A percentile compares a stretch with the other conserved stretches of the same genome.
Evolutionary conservation across 2,329 filamentous ascomycete species (phyloP).

Genomic region (Arthrobotrys conoides): DNA sequence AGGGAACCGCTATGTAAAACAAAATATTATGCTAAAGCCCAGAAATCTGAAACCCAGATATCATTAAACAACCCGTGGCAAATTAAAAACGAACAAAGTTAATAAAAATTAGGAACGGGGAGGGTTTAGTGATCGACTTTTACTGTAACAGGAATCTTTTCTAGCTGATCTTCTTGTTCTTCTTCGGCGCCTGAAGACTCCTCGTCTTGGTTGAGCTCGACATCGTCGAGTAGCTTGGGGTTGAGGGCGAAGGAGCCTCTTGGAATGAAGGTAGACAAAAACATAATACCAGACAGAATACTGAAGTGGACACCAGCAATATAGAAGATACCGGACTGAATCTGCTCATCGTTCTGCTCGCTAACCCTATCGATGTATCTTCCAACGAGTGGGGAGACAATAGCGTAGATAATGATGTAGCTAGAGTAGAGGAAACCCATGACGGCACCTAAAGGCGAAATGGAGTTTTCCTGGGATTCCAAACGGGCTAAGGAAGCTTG

Average conservation of each 20-base stretch:
- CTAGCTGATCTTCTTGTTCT: slow-evolving; percentile 17
- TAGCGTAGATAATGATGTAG: slow-evolving; percentile 70
- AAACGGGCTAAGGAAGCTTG: slow-evolving; percentile 70
- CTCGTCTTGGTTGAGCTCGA: slow-evolving; percentile 65
- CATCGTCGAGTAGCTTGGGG: slow-evolving; percentile 68
- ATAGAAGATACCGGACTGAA: slow-evolving; percentile 68
- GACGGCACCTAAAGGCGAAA: slow-evolving; percentile 70
- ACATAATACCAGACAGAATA: slow-evolving; percentile 67
- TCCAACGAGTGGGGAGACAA: slow-evolving; percentile 69
- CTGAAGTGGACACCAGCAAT: slow-evolving; percentile 71
- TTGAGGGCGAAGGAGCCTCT: slow-evolving; percentile 69
- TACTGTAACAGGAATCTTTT: slow-evolving; percentile 10
- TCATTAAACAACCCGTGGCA: slow-evolving; percentile 13
- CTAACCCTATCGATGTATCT: slow-evolving; percentile 69
- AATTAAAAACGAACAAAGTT: background rate
- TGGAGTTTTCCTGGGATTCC: slow-evolving; percentile 68
- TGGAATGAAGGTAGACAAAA: slow-evolving; percentile 69
- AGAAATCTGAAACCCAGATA: slow-evolving; percentile 12
- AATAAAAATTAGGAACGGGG: background rate
- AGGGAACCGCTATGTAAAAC: slow-evolving; percentile 27
- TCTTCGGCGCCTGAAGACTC: slow-evolving; percentile 38
- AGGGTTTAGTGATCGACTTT: slow-evolving; percentile 6
- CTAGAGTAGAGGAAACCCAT: slow-evolving; percentile 72
- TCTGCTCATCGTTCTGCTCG: slow-evolving; percentile 65
- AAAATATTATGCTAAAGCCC: background rate